These are phyloP conservation scores for Podila minutissima DNA, from an alignment of 192 early-diverging fungal species.

Conservation along the genomic window DNA sequence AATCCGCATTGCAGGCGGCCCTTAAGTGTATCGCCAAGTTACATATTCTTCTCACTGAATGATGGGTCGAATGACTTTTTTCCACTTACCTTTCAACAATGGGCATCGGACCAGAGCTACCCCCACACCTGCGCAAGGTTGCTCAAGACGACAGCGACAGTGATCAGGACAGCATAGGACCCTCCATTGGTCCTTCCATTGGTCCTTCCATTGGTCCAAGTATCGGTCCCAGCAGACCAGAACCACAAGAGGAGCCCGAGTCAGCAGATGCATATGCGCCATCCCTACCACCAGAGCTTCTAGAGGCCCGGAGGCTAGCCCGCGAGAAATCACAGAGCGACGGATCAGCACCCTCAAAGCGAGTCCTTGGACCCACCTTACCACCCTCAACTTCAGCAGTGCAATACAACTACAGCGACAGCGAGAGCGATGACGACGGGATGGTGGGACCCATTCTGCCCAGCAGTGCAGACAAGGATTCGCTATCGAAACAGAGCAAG, in stretches of 20 bases:
- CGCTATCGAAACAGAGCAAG: conserved; percentile 32
- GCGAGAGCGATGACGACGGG: conserved; percentile 42
- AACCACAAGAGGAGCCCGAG: conserved; percentile 6
- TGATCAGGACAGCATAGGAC: conserved; percentile 30
- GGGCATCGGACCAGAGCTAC: conserved; percentile 58
- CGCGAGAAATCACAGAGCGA: conserved; percentile 3
- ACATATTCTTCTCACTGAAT: too few species aligned
- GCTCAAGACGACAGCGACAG: conserved; percentile 6
- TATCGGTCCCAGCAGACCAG: conserved; percentile 14
- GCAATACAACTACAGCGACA: conserved; percentile 1
- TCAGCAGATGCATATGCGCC: conserved; percentile 44
- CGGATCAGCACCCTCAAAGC: conserved; percentile 19
- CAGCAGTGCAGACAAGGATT: conserved; percentile 24
- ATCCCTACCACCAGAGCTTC: conserved; percentile 46
- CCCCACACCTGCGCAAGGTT: conserved; percentile 46
- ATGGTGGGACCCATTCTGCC: conserved; percentile 54
- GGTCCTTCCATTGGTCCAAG: conserved; percentile 29
- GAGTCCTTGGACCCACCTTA: conserved; percentile 41
- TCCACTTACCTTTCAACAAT: conserved; percentile 8
- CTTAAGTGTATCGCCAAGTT: too few species aligned
- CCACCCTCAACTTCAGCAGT: conserved; percentile 14
- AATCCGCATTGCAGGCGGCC: too few species aligned
- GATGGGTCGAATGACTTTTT: too few species aligned
- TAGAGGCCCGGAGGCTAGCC: conserved; percentile 16
- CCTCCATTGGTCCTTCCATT: conserved; percentile 26